These are phyloP conservation scores for Penicillium italicum DNA, from an alignment of 2,329 filamentous ascomycete genomes.

Conservation along the genomic window DNA sequence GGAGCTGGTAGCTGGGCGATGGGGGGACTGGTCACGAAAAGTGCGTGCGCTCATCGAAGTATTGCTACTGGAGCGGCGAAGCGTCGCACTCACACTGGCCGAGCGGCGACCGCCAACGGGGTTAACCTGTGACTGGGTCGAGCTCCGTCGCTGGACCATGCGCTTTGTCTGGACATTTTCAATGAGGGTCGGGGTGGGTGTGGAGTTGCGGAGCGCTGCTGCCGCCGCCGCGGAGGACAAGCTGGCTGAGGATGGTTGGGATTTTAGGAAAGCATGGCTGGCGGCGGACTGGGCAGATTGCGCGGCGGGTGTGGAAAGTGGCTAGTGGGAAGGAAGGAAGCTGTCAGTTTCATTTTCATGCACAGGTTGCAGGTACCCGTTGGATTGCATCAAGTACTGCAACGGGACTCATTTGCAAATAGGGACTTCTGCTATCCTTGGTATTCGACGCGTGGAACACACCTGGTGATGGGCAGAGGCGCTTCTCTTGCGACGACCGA, in stretches of 20 bases:
- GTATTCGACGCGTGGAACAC: constrained; percentile 5
- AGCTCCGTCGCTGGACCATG: constrained; percentile 68
- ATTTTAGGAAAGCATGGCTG: constrained; percentile 72
- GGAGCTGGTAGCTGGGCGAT: constrained; percentile 44
- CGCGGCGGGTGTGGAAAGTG: constrained; percentile 60
- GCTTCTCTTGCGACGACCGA: constrained; percentile 40
- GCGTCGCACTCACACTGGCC: constrained; percentile 37
- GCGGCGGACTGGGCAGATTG: constrained; percentile 77
- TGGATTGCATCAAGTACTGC: not conserved
- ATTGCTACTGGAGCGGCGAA: constrained; percentile 66
- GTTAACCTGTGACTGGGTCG: constrained; percentile 64
- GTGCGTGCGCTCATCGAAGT: constrained; percentile 86
- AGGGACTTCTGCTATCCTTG: not conserved
- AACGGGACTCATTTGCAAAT: not conserved
- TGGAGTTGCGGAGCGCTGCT: constrained; percentile 73
- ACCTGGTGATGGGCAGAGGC: constrained; percentile 40
- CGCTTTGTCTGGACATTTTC: constrained; percentile 85
- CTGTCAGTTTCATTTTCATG: constrained; percentile 11
- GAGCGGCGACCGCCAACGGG: constrained; percentile 42
- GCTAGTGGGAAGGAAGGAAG: constrained; percentile 44
- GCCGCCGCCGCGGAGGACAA: constrained; percentile 84
- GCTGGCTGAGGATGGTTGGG: constrained; percentile 59
- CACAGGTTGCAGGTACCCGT: constrained; percentile 8
- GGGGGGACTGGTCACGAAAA: constrained; percentile 72
- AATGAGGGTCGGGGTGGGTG: constrained; percentile 73